Base-by-base conservation (phyloP, 2,329 filamentous ascomycete genomes). In the Exophiala lecanii-corni region DNA sequence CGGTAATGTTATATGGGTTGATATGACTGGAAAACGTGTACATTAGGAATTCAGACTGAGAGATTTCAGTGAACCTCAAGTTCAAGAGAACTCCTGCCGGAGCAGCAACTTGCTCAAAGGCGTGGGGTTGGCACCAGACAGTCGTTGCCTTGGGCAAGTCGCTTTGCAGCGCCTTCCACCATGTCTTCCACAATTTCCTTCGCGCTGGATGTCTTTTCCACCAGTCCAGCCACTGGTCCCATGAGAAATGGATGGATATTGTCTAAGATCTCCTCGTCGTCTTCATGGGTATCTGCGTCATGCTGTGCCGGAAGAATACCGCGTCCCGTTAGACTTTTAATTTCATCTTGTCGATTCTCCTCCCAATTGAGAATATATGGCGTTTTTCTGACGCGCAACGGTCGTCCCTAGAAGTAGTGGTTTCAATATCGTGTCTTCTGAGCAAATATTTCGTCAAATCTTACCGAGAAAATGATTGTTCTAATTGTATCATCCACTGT, bases 141-240 rank as follows among this genome's bases (percentile, higher is more conserved):
- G 6, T 26, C 23, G 23, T 26, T 6, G 23, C 23, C 23, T 26
- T 26, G 23, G 6, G 23, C 23, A 6, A 89, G 65, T 65, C 72
- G 75, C 49, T 72, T 70, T 32, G 82, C 78, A 15, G 86, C 88
- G 59, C 88, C 86, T 39, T 71, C 66, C 50, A 94, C 82, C 59
- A 94, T 82, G 70, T 94, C 88, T 59, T 94, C 87, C 17, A 94
- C 79, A 44, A 94, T 86, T 10, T 63, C 82, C 75, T 85, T 87
- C 41, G 88, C 88, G 28, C 73, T 73, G 78, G 86, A 86, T 71
- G 79, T 81, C 68, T 94, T 84, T 60, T 87, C 88, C 39, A 87
- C 82, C 23, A 91, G 82, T 13, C 86, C 87, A n/a, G 88, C 84
- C 49, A 83, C 87, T 73, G 91, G 87, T 64, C 88, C 88, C 87